Percentiles rank a stretch among this genome's conserved stretches.
Evolutionary conservation across 2,329 filamentous ascomycete species (phyloP).

Genomic region (Penicillium sp.): DNA sequence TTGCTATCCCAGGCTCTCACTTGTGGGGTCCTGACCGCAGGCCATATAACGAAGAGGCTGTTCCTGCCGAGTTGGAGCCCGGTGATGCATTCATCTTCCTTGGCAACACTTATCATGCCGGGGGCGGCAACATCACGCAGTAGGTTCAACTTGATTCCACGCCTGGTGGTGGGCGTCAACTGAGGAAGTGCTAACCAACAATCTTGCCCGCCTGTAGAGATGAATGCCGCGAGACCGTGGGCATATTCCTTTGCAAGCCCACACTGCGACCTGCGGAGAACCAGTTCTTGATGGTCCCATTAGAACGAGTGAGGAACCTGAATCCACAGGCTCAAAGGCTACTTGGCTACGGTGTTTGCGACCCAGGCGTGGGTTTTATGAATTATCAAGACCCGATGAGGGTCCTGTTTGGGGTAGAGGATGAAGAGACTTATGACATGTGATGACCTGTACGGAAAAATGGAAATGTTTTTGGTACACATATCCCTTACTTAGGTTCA

Average conservation of each 20-base stretch:
- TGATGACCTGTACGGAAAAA: slow-evolving; percentile 1
- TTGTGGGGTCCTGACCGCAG: slow-evolving; percentile 41
- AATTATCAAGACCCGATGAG: slow-evolving; percentile 41
- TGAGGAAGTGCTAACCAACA: neutral
- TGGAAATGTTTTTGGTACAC: too few species aligned
- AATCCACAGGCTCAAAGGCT: slow-evolving; percentile 33
- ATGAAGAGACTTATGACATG: slow-evolving; percentile 37
- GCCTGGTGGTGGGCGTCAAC: neutral
- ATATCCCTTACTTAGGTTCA: neutral
- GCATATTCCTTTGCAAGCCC: slow-evolving; percentile 37
- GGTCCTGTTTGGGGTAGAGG: slow-evolving; percentile 37
- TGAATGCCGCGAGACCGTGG: slow-evolving; percentile 29
- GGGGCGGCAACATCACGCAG: slow-evolving; percentile 36
- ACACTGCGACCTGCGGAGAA: slow-evolving; percentile 37
- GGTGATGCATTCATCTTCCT: slow-evolving; percentile 44
- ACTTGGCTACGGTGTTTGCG: slow-evolving; percentile 34
- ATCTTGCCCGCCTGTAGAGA: slow-evolving; percentile 10
- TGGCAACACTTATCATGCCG: slow-evolving; percentile 43
- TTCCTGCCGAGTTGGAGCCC: slow-evolving; percentile 41
- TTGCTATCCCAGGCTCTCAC: slow-evolving; percentile 44
- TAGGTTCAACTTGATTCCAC: slow-evolving; percentile 8
- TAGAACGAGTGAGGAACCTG: slow-evolving; percentile 30
- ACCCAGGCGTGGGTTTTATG: slow-evolving; percentile 37
- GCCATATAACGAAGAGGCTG: slow-evolving; percentile 39
- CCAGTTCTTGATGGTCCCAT: slow-evolving; percentile 32